A percentile compares a stretch with the other conserved stretches of the same genome.
Evolutionary conservation across 2,329 filamentous ascomycete species (phyloP).

Genomic region (Dactylonectria macrodidyma): DNA sequence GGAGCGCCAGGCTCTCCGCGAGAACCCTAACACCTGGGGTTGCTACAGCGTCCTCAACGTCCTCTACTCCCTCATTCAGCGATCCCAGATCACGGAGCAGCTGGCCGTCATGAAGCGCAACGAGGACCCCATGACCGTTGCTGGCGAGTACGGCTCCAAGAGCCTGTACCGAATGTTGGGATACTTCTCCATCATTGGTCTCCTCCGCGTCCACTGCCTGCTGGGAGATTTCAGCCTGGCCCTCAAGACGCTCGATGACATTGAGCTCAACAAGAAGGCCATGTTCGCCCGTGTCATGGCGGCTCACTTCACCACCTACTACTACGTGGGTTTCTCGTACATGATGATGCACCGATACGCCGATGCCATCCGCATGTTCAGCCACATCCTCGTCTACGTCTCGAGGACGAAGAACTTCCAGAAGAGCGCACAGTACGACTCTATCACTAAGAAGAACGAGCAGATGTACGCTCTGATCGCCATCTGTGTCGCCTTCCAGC

Average conservation of each 20-base stretch:
- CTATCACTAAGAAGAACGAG: slow-evolving; percentile 99
- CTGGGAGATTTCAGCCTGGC: slow-evolving; percentile 98
- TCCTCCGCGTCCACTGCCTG: slow-evolving; percentile 95
- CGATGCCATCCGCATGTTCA: slow-evolving; percentile 99
- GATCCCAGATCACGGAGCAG: slow-evolving; percentile 98
- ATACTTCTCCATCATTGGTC: slow-evolving; percentile 99
- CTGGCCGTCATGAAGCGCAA: slow-evolving; percentile 93
- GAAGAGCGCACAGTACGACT: slow-evolving; percentile 98
- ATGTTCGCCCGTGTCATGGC: slow-evolving; percentile 99
- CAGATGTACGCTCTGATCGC: slow-evolving; percentile 99
- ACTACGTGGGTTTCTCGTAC: slow-evolving; percentile 99
- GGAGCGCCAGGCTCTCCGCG: slow-evolving; percentile 90
- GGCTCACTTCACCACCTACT: slow-evolving; percentile 99
- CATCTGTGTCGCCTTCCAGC: slow-evolving; percentile 98
- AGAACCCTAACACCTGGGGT: slow-evolving; percentile 99
- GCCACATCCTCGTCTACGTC: slow-evolving; percentile 99
- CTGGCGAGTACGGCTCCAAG: slow-evolving; percentile 94
- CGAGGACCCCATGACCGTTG: slow-evolving; percentile 89
- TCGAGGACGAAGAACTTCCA: slow-evolving; percentile 99
- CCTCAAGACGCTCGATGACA: slow-evolving; percentile 98
- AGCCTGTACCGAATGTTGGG: slow-evolving; percentile 98
- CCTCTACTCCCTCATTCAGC: slow-evolving; percentile 98
- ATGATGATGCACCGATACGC: slow-evolving; percentile 99
- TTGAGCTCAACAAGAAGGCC: slow-evolving; percentile 99
- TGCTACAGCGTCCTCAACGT: slow-evolving; percentile 99